Evolutionary conservation across 139 green algal genomes (phyloP).

Genomic region (Eudorina sp.): DNA sequence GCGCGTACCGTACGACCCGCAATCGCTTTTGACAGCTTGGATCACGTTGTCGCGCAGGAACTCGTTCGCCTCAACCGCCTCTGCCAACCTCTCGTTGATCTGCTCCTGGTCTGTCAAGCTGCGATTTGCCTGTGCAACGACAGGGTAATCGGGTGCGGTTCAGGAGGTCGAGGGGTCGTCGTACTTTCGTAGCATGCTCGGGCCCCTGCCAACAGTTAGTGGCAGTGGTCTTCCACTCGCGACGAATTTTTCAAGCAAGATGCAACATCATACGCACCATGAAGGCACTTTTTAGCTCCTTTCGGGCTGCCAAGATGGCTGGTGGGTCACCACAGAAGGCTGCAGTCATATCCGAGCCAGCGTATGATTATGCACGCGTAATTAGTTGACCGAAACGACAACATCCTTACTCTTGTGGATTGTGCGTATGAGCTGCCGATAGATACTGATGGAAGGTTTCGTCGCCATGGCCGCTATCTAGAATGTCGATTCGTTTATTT

Average conservation of each 20-base stretch:
- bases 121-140: slow-evolving; percentile 28
- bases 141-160: too few species aligned
- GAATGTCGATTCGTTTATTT: too few species aligned
- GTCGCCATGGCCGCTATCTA: slow-evolving; percentile 24
- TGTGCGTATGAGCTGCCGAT: slow-evolving; percentile 34
- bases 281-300: slow-evolving; percentile 30
- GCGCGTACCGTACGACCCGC: slow-evolving; percentile 37
- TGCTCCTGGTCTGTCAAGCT: background rate
- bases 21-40: slow-evolving; percentile 42
- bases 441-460: slow-evolving; percentile 24
- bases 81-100: slow-evolving; percentile 27
- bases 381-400: background rate
- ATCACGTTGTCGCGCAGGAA: slow-evolving; percentile 46
- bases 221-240: too few species aligned
- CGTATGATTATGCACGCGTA: background rate
- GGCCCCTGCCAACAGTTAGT: too few species aligned
- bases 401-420: slow-evolving; percentile 15
- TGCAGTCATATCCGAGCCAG: background rate
- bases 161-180: too few species aligned
- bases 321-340: slow-evolving; percentile 15
- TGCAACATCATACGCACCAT: background rate
- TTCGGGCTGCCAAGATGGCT: slow-evolving; percentile 9
- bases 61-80: slow-evolving; percentile 27
- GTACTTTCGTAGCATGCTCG: too few species aligned
- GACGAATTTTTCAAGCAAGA: too few species aligned